Base-by-base conservation (phyloP, 129 eudicot species). In the Solidago caesia region DNA sequence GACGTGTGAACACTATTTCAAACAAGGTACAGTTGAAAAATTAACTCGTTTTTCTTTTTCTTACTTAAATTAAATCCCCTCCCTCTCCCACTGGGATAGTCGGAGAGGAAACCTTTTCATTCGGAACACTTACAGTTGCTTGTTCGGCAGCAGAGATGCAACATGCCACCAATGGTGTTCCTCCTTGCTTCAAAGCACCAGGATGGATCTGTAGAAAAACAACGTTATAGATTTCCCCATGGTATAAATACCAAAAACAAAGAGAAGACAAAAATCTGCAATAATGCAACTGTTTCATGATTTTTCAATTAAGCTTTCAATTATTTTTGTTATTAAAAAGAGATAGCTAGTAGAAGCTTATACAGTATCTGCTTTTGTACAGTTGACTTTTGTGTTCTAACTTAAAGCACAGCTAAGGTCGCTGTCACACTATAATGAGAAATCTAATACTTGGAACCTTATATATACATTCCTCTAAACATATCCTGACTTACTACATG, bases 131-230 rank as follows among this genome's bases (percentile, higher is more conserved):
- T 82, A 95, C 99, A 74, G 82, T 87, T 64, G 99, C 96, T 78
- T 91, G 88, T 74, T 95, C 84, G 55, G 95, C 97, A 60, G 99
- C 97, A 58, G 92, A 73, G 70, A 95, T 83, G 75, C 99, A 95
- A 80, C 96, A 87, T 8, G 97, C 90, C 62, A 95, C 92, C 87
- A 95, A 82, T 11, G 99, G 90, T 66, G 72, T 51, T 48, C 99
- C 99, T 66, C 97, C 97, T 64, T 87, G 89, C 83, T 91, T 91
- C 72, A 91, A 51, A 78, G 97, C 94, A 82, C 96, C 77, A 33
- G 99, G 99, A 91, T 95, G 99, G 75, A 95, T 91, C 99, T 95
- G 87, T 26, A 75, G 66, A 68, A 27, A 73, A 47, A 67, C 41
- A 53, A 70, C 33, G 63, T 26, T 49, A 26, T 14, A 64, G 61